phyloP scores from a whole-genome alignment of 495 filamentous ascomycete species.

The Daldinia grandis region DNA sequence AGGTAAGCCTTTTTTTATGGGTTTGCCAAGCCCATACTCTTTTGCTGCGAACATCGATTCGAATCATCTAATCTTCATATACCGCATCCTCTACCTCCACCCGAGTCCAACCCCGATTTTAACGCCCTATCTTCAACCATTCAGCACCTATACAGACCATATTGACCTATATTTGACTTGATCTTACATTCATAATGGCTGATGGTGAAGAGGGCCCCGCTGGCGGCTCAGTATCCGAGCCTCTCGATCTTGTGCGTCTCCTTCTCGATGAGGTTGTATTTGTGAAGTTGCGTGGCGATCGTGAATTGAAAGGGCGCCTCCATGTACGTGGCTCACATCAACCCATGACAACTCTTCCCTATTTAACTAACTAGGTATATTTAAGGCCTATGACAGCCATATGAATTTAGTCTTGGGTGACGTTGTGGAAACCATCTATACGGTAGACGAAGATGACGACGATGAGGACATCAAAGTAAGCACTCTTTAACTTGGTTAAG shows the following conservation, averaged over 20 bases:
- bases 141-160: not conserved
- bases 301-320: slow-evolving; percentile 92
- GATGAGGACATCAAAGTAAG: slow-evolving; percentile 60
- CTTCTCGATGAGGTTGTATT: slow-evolving; percentile 95
- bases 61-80: slow-evolving; percentile 1
- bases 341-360: not conserved
- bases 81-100: not conserved
- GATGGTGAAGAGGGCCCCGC: slow-evolving; percentile 71
- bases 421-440: slow-evolving; percentile 95
- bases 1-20: not conserved
- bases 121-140: not conserved
- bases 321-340: slow-evolving; percentile 68
- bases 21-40: slow-evolving; percentile 1
- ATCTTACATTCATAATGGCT: slow-evolving; percentile 63
- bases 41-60: not conserved
- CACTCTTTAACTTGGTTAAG: not conserved
- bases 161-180: not conserved
- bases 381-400: slow-evolving; percentile 95
- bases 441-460: slow-evolving; percentile 89
- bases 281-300: slow-evolving; percentile 93
- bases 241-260: slow-evolving; percentile 92
- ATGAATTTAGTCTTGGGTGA: slow-evolving; percentile 98
- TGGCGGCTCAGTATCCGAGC: slow-evolving; percentile 73
- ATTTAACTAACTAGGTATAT: slow-evolving; percentile 12
- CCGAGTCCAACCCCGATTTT: not conserved